A percentile compares a stretch with the other conserved stretches of the same genome.
Evolutionary conservation across 805 yeast species (phyloP).

Genomic region (Wickerhamiella qilinensis): DNA sequence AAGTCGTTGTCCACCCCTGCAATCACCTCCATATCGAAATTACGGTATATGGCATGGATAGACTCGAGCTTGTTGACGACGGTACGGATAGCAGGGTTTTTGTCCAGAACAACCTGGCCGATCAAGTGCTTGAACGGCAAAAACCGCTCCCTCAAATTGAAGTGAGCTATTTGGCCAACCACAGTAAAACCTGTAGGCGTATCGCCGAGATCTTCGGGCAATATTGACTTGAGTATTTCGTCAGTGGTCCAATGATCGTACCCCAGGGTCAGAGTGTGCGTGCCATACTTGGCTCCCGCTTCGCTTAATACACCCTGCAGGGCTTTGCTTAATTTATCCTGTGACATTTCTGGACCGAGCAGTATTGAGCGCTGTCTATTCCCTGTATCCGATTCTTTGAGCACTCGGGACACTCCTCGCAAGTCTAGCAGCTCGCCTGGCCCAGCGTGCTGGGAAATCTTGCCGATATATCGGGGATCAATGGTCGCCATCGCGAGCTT

Average conservation of each 20-base stretch:
- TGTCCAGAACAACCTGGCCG: constrained; percentile 82
- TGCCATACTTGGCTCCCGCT: constrained; percentile 30
- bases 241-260: constrained; percentile 84
- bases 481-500: constrained; percentile 53
- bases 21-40: constrained; percentile 82
- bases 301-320: constrained; percentile 33
- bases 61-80: constrained; percentile 86
- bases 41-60: constrained; percentile 75
- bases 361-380: constrained; percentile 36
- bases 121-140: constrained; percentile 67
- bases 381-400: constrained; percentile 18
- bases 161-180: constrained; percentile 92
- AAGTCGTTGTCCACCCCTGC: constrained; percentile 65
- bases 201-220: constrained; percentile 59
- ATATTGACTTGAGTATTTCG: constrained; percentile 58
- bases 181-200: constrained; percentile 82
- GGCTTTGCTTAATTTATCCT: constrained; percentile 25
- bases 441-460: constrained; percentile 41
- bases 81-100: constrained; percentile 63
- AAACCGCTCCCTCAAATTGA: constrained; percentile 70
- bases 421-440: constrained; percentile 43
- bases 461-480: constrained; percentile 43
- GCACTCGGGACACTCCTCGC: constrained; percentile 58
- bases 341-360: constrained; percentile 28
- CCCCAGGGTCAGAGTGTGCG: constrained; percentile 40